phyloP scores from a whole-genome alignment of 2,329 filamentous ascomycete species.

The Anthostomella pinea region DNA sequence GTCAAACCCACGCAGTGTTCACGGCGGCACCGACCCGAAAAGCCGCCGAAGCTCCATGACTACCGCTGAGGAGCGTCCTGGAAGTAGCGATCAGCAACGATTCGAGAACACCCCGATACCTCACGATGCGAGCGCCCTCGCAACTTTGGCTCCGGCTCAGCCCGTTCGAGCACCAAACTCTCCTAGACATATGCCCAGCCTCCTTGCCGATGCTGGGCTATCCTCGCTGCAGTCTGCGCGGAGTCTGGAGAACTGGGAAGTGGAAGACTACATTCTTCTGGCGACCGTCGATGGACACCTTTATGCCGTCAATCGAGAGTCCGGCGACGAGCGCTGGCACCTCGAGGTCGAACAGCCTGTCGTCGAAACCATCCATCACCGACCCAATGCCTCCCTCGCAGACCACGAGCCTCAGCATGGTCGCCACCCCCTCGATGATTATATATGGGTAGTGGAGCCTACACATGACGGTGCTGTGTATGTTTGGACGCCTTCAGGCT shows the following conservation, averaged over 20 bases:
- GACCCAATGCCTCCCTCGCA: constrained; percentile 61
- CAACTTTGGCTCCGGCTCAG: constrained; percentile 94
- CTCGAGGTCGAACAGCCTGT: constrained; percentile 81
- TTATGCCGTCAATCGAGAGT: constrained; percentile 85
- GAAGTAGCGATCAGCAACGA: constrained; percentile 18
- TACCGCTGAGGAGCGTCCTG: constrained; percentile 13
- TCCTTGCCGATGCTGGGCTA: constrained; percentile 56
- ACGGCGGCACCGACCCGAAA: no score
- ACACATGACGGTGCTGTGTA: constrained; percentile 84
- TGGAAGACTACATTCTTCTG: constrained; percentile 99
- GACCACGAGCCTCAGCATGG: constrained; percentile 44
- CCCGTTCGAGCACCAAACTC: constrained; percentile 90
- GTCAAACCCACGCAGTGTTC: no score
- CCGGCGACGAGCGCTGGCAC: constrained; percentile 81
- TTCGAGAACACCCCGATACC: constrained; percentile 29
- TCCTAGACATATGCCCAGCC: constrained; percentile 63
- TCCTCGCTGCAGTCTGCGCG: constrained; percentile 90
- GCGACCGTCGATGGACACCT: constrained; percentile 99
- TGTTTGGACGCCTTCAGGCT: constrained; percentile 70
- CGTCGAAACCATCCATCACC: constrained; percentile 84
- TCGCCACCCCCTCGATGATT: constrained; percentile 72
- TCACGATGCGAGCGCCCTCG: constrained; percentile 88
- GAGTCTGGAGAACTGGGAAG: constrained; percentile 98
- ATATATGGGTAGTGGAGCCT: constrained; percentile 93
- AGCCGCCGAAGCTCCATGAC: constrained; percentile 21